A percentile compares a stretch with the other conserved stretches of the same genome.
phyloP scores from a whole-genome alignment of 176 grass and related monocot species.

The Eleusine coracana region DNA sequence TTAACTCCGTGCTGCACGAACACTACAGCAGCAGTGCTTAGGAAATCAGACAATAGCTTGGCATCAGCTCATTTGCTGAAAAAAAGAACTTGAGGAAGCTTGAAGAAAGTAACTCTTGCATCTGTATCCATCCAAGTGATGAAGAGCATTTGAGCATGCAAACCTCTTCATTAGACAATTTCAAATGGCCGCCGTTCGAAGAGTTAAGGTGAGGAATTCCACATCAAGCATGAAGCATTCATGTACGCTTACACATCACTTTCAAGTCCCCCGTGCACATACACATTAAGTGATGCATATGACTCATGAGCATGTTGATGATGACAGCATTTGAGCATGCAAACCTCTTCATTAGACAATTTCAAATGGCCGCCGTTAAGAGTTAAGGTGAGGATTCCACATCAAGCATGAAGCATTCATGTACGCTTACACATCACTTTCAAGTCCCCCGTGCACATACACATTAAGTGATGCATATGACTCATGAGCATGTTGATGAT shows the following conservation, averaged over 20 bases:
- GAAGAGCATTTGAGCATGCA: conserved; percentile 1
- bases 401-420: conserved; percentile 6
- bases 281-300: too few relatives aligned
- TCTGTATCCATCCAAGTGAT: conserved; percentile 14
- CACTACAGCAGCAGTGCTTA: conserved; percentile 18
- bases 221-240: conserved; percentile 14
- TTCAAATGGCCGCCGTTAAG: background rate
- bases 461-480: too few relatives aligned
- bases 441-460: too few relatives aligned
- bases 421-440: conserved; percentile 4
- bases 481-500: background rate
- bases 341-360: background rate
- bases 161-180: background rate
- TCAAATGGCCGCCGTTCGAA: background rate
- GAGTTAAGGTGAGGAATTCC: conserved; percentile 25
- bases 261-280: too few relatives aligned
- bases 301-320: background rate
- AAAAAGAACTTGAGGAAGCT: background rate
- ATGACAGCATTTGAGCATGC: background rate
- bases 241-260: conserved; percentile 11
- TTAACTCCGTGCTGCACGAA: conserved; percentile 50
- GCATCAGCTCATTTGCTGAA: background rate
- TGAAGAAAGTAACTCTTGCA: background rate
- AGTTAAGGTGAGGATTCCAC: conserved; percentile 32
- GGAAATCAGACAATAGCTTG: conserved; percentile 7